Percentiles rank a stretch among this genome's conserved stretches.
phyloP scores from a whole-genome alignment of 345 rosid species.

The Pugionium dolabratum region DNA sequence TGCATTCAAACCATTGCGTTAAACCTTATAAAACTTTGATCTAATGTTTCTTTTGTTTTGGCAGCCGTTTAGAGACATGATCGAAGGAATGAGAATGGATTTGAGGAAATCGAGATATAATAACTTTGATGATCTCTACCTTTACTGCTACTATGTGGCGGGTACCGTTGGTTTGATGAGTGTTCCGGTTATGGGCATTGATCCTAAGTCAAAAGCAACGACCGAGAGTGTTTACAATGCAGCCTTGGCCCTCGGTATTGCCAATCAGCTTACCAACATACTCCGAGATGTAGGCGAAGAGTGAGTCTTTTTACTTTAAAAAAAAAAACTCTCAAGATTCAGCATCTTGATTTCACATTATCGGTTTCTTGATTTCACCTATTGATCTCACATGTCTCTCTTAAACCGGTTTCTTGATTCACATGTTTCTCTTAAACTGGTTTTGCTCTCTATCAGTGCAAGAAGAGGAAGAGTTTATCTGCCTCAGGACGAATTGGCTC shows the following conservation, averaged over 20 bases:
- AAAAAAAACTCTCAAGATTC: not conserved
- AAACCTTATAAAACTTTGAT: not conserved
- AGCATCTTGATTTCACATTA: not conserved
- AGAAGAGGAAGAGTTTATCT: slow-evolving; percentile 78
- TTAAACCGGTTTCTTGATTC: slow-evolving; percentile 1
- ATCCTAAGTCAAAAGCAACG: slow-evolving; percentile 64
- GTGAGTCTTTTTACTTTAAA: slow-evolving; percentile 42
- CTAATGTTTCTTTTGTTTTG: not conserved
- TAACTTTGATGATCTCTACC: slow-evolving; percentile 71
- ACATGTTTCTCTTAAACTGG: slow-evolving; percentile 1
- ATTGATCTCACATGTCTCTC: slow-evolving; percentile 1
- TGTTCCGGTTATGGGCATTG: slow-evolving; percentile 79
- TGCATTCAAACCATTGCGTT: not conserved
- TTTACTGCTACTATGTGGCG: slow-evolving; percentile 75
- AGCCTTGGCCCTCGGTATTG: slow-evolving; percentile 76
- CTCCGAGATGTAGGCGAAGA: slow-evolving; percentile 84
- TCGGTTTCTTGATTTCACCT: too few relatives aligned
- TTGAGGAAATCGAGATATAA: slow-evolving; percentile 63
- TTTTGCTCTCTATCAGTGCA: slow-evolving; percentile 46
- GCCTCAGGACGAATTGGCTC: slow-evolving; percentile 72
- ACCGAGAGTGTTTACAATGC: slow-evolving; percentile 73
- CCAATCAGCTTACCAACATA: slow-evolving; percentile 79
- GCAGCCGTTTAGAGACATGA: slow-evolving; percentile 84
- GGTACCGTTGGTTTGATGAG: slow-evolving; percentile 80
- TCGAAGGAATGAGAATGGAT: slow-evolving; percentile 85